Conservation (phyloP, 345 rosid species). For the Dimocarpus longan region DNA sequence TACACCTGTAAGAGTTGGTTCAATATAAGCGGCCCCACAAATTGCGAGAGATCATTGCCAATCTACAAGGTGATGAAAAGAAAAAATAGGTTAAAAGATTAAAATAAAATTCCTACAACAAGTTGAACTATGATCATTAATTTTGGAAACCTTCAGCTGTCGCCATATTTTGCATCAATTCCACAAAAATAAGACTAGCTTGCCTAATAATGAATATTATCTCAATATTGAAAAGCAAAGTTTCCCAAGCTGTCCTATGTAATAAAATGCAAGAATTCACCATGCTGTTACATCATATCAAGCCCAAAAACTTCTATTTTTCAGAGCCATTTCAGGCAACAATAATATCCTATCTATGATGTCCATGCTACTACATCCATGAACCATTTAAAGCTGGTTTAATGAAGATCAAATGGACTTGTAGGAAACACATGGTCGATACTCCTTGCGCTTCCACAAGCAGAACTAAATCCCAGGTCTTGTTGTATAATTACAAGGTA, state of each 20-base stretch:
- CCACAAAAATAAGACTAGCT: neutral
- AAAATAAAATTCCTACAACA: slow-evolving; percentile 12
- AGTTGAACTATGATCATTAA: slow-evolving; percentile 2
- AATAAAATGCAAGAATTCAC: neutral
- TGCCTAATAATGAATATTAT: neutral
- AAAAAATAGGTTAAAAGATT: slow-evolving; percentile 23
- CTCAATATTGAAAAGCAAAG: neutral
- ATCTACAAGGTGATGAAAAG: slow-evolving; percentile 47
- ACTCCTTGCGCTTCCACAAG: neutral
- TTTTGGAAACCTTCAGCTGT: neutral
- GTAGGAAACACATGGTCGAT: neutral
- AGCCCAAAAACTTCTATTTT: neutral
- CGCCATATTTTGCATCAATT: neutral
- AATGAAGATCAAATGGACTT: neutral
- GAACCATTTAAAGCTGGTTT: neutral
- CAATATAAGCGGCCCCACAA: slow-evolving; percentile 90
- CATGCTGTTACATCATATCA: neutral
- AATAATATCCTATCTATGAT: neutral
- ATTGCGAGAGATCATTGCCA: slow-evolving; percentile 91
- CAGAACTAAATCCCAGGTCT: neutral
- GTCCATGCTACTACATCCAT: neutral
- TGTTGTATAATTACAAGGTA: neutral
- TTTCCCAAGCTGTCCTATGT: neutral
- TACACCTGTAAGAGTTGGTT: slow-evolving; percentile 85
- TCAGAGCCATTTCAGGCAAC: neutral